phyloP scores from a whole-genome alignment of 495 filamentous ascomycete species.

The Trypethelium eluteriae region DNA sequence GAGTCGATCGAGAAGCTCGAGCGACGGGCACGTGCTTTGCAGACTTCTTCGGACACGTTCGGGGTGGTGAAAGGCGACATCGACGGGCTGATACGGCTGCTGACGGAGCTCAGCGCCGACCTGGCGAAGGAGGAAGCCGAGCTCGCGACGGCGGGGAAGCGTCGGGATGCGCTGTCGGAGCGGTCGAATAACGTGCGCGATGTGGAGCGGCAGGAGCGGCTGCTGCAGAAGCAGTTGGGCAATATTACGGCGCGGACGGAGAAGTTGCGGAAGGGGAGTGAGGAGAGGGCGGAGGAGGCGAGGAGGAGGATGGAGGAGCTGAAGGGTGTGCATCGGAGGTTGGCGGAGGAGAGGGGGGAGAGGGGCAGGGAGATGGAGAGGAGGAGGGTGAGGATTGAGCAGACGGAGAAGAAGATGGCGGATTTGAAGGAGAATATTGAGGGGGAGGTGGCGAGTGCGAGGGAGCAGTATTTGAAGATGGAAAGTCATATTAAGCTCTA shows the following conservation, averaged over 20 bases:
- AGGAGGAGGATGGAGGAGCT: slow-evolving; percentile 87
- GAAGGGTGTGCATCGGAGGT: slow-evolving; percentile 64
- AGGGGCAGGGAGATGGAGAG: slow-evolving; percentile 87
- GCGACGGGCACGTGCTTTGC: slow-evolving; percentile 74
- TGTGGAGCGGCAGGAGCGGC: slow-evolving; percentile 75
- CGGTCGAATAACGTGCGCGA: slow-evolving; percentile 82
- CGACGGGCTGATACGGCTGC: slow-evolving; percentile 71
- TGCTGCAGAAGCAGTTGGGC: slow-evolving; percentile 73
- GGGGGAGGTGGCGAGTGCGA: slow-evolving; percentile 74
- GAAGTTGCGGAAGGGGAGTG: slow-evolving; percentile 64
- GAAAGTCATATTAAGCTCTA: slow-evolving; percentile 95
- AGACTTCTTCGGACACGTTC: slow-evolving; percentile 86
- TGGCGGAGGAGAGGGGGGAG: slow-evolving; percentile 76
- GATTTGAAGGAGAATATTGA: slow-evolving; percentile 97
- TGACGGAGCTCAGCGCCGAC: slow-evolving; percentile 78
- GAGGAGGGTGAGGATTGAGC: slow-evolving; percentile 83
- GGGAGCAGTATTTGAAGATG: slow-evolving; percentile 91
- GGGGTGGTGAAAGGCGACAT: slow-evolving; percentile 75
- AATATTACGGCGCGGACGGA: slow-evolving; percentile 82
- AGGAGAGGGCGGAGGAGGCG: slow-evolving; percentile 69
- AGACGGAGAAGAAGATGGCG: slow-evolving; percentile 99
- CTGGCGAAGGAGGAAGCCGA: slow-evolving; percentile 87
- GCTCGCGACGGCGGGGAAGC: slow-evolving; percentile 63
- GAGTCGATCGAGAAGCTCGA: slow-evolving; percentile 79
- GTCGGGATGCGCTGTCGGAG: slow-evolving; percentile 79